Conservation (phyloP, 2,329 filamentous ascomycete genomes). For the Penicillium decumbens region DNA sequence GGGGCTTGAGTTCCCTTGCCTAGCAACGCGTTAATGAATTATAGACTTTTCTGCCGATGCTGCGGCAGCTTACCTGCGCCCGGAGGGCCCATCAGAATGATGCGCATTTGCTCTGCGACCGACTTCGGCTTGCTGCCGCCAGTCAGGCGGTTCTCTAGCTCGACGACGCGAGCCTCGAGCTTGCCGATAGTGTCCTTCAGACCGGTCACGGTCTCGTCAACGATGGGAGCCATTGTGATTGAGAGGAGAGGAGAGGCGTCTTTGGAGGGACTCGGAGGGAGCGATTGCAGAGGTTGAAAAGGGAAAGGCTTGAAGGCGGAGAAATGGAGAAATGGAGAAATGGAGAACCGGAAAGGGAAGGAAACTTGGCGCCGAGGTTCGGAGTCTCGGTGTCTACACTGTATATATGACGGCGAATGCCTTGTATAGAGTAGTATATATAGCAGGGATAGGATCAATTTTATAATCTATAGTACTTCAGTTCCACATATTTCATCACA, state of each 20-base stretch:
- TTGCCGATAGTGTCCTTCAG: conserved; percentile 77
- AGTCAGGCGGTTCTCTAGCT: conserved; percentile 70
- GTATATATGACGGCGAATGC: background rate
- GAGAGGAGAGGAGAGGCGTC: conserved; percentile 22
- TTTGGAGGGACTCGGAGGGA: conserved; percentile 16
- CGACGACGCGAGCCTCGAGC: conserved; percentile 80
- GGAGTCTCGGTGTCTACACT: conserved; percentile 13
- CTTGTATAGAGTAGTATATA: background rate
- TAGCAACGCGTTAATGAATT: conserved; percentile 40
- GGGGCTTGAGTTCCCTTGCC: conserved; percentile 99
- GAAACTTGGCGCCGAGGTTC: conserved; percentile 31
- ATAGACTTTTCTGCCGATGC: background rate
- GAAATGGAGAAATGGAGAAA: conserved; percentile 28
- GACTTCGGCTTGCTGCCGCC: conserved; percentile 51
- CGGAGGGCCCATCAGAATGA: conserved; percentile 96
- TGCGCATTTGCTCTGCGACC: conserved; percentile 67
- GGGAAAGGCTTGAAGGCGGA: conserved; percentile 16
- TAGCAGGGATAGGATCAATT: background rate
- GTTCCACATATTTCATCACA: background rate
- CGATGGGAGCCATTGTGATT: conserved; percentile 76
- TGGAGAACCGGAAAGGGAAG: conserved; percentile 17
- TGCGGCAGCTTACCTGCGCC: conserved; percentile 68
- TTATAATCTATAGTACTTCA: background rate
- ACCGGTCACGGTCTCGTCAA: conserved; percentile 72
- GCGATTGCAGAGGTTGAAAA: conserved; percentile 13